Evolutionary conservation across 176 grass and related monocot species (phyloP), one percentile per base, ranked within the genome.

Genomic region (Oryza officinalis): DNA sequence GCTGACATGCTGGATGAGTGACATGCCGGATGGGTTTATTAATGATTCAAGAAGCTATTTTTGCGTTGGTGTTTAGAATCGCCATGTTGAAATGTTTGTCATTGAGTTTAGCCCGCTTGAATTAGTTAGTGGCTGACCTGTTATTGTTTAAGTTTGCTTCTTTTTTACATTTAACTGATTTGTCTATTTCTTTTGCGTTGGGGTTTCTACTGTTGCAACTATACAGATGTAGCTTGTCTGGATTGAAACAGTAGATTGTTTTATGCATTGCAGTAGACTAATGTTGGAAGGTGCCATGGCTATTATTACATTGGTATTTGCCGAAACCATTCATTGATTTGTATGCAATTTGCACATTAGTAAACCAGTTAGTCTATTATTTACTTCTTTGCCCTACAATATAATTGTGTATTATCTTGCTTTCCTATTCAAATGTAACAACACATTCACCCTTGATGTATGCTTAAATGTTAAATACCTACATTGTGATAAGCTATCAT

Each of bases 401-500:
- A 44, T 25, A 64, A 77, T 52, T 40, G 31, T 32, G 8, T 30
- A 30, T 30, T 30, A 63, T 43, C 27, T 41, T 80, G 17, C 27
- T 40, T 78, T 50, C 32, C 8, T 7, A 72, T 83, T 40, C 17
- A 17, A 31, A 15, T 65, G 57, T 7, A 81, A 41, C 52, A 18
- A 72, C 17, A n/a, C 41, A 49, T 23, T 7, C 27, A 22, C 13
- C 15, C 61, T 57, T 72, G 23, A 38, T 69, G 26, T 27, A n/a
- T 63, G 27, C 4, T 8, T 59, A 41, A 49, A n/a, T 75, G 13
- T 28, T 67, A 65, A 64, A 50, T 72, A 33, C 32, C 0, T 27
- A 14, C 43, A 14, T 71, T 84, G 69, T 32, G 31, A 23, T 80
- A 17, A n/a, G 63, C 37, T 63, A 69, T 69, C n/a, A 22, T 74